Conservation (phyloP, 2,329 filamentous ascomycete genomes). For the Verticillium albo-atrum region DNA sequence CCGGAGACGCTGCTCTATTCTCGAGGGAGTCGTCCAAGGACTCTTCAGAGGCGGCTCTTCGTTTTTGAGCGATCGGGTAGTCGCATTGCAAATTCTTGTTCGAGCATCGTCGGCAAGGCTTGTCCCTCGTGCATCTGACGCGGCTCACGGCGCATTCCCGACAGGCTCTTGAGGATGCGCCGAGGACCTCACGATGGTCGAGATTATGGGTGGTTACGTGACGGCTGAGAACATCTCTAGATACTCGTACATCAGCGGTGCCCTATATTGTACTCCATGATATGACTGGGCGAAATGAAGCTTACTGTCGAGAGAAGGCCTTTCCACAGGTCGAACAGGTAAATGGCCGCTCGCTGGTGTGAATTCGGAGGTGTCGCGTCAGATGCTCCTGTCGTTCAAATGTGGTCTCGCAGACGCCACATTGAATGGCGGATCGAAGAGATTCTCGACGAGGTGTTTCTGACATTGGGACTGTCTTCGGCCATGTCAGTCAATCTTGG, state of each 20-base stretch:
- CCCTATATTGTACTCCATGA: neutral
- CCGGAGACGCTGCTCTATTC: neutral
- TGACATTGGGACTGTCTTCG: neutral
- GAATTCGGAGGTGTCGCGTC: slow-evolving; percentile 4
- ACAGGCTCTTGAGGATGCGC: slow-evolving; percentile 4
- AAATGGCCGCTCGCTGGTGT: slow-evolving; percentile 8
- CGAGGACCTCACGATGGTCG: neutral
- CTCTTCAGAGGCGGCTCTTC: neutral
- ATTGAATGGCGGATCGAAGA: neutral
- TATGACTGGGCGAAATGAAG: neutral
- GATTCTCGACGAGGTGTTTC: neutral
- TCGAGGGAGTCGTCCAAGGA: neutral
- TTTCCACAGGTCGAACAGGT: slow-evolving; percentile 4
- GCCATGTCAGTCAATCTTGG: no score
- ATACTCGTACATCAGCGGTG: neutral
- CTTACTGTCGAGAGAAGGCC: slow-evolving; percentile 5
- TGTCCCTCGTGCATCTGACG: slow-evolving; percentile 6
- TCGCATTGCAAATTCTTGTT: slow-evolving; percentile 4
- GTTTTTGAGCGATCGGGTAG: slow-evolving; percentile 6
- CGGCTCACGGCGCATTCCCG: slow-evolving; percentile 8
- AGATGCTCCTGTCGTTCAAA: slow-evolving; percentile 8
- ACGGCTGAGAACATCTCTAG: slow-evolving; percentile 5
- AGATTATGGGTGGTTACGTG: slow-evolving; percentile 5
- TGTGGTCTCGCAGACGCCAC: slow-evolving; percentile 3
- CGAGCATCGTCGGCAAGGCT: slow-evolving; percentile 8